Base-by-base conservation (phyloP, 176 grass and related monocot species). In the Alopecurus myosuroides region DNA sequence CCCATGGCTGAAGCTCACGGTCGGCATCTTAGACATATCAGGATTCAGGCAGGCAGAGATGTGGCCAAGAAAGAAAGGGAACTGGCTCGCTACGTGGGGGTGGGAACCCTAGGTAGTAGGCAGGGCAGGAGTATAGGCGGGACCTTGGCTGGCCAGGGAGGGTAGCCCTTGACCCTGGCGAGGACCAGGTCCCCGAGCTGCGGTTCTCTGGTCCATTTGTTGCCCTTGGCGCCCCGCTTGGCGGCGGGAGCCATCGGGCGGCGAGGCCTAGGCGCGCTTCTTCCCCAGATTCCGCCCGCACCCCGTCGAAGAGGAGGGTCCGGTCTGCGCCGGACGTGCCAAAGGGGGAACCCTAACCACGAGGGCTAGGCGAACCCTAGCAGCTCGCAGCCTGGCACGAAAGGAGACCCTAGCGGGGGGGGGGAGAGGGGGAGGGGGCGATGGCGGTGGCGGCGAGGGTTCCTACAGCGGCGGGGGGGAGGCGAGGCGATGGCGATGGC, bases 161-260 rank as follows among this genome's bases (percentile, higher is more conserved):
- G 97, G 92, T 92, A 99, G 0, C 97, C 97, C 87, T 99, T 99
- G 89, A 99, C 92, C 93, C 90, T 99, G 76, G 97, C 93, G 80
- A 99, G 86, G 74, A 99, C 97, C 62, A 99, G 88, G 52, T 99
- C 97, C 23, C 93, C 97, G 26, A 94, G 86, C 74, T 83, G 90
- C 19, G 94, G 90, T 33, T 91, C 83, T 67, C 81, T 91, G 84
- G 78, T 87, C 77, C 87, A 94, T 90, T 94, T 94, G 42, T 45
- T 64, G 72, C 71, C 82, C 90, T 82, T 92, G 85, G 88, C 86
- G 78, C 81, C 91, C 76, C 87, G 94, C 88, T 58, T 91, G 20
- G 70, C 82, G 76, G 85, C 91, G 58, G 92, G 91, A 85, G 93
- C 78, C 93, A 95, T 95, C 70, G 86, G 70, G 36, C 87, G 87